Base-by-base conservation (phyloP, 78 protist genomes). In the Speleostelium caveatum region DNA sequence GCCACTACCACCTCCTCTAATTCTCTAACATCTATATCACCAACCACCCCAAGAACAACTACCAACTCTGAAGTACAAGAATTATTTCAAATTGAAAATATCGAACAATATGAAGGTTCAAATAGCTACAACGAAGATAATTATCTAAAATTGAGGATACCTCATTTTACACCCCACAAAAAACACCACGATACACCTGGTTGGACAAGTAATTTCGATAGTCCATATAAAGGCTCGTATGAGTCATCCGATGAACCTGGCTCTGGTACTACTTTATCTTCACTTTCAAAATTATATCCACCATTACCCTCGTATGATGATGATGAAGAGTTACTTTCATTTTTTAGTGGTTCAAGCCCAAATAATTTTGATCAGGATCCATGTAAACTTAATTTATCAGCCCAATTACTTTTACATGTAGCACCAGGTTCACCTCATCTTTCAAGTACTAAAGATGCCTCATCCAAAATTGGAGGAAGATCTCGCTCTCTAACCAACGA, bases 241-340 rank as follows among this genome's bases (percentile, higher is more conserved):
- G 73, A 61, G 22, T 16, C 51, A 16, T 33, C 38, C 8, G 24
- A 35, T 51, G 39, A 45, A 1, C 63, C 63, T 33, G n/a, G 36
- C 0, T 41, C 59, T 17, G 21, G 33, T 33, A 85, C 39, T 36
- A 56, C 63, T 2, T 14, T 86, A 7, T 53, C 78, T n/a, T 59
- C 86, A 36, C 16, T 86, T 2, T 66, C 93, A 10, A 86, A 75
- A 73, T 73, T 14, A n/a, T 86, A 86, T 68, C 93, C 93, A 5
- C 93, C 93, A 32, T 45, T 86, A 8, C 93, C 93, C 4, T 86
- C 93, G 2, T 86, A 55, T 73, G 93, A 86, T 33, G 93, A 86
- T 12, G 93, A 86, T 28, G 93, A 86, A 62, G 91, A 83, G 26
- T 36, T 83, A 17, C 41, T 83, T n/a, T 83, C 91, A 16, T 83